Evolutionary conservation across 495 filamentous ascomycete genomes (phyloP), one percentile per base, ranked within the genome.

Genomic region (Hypoxylon intermedium): DNA sequence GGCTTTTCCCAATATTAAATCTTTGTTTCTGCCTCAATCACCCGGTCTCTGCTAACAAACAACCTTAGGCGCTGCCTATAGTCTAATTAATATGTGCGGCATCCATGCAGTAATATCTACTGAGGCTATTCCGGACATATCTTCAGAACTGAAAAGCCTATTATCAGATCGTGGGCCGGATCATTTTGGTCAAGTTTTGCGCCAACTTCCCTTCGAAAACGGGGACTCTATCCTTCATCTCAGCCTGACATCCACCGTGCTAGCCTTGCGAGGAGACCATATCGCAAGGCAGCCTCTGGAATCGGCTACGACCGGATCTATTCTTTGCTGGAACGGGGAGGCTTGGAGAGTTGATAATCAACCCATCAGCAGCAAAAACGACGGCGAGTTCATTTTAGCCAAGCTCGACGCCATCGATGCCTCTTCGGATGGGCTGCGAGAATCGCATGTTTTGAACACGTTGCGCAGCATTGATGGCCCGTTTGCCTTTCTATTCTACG

Each of bases 321-420:
- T 90, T 9, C 79, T 99, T 12, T 97, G 93, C 79, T 99, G 94
- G 93, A 98, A 98, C 65, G 94, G 94, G n/a, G 94, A 99, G 70
- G 95, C 92, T 6, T 99, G 94, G 94, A 87, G 81, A 46, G 81
- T 96, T 48, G 67, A 64, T 16, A 77, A 76, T 15, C 71, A 81
- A 11, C 55, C 78, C 21, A 75, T 92, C 19, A 59, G 66, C 19
- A 86, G 83, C 31, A 58, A 56, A 43, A 97, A 96, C 71, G 94
- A 99, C 70, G 89, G 89, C 1, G 81, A 89, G 64, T 72, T 72
- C 9, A 79, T 98, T 11, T 87, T 92, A 65, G 60, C 79, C n/a
- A 60, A 82, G 38, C 82, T 97, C 37, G 65, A 86, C 12, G 68
- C 78, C 24, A 82, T 80, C 40, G 68, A 65, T 67, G 63, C 67